phyloP scores from a whole-genome alignment of 108 stramenopile species.

The Cyclotella baltica region DNA sequence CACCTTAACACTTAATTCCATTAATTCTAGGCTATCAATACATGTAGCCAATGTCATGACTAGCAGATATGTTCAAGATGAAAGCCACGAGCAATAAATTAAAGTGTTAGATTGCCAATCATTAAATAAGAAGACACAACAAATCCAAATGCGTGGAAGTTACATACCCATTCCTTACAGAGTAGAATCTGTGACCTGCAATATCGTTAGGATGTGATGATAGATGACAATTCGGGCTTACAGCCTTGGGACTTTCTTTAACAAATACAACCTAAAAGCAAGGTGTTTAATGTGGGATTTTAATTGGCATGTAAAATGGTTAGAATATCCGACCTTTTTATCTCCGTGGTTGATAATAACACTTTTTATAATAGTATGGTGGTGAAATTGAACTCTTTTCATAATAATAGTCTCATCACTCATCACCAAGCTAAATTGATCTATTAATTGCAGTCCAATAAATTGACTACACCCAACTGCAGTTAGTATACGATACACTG shows the following conservation, averaged over 20 bases:
- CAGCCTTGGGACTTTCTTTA: constrained; percentile 48
- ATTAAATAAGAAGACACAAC: background rate
- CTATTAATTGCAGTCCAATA: constrained; percentile 66
- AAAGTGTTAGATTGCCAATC: background rate
- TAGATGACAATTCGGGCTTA: constrained; percentile 50
- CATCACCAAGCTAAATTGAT: constrained; percentile 29
- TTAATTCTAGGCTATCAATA: constrained; percentile 25
- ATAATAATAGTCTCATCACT: constrained; percentile 43
- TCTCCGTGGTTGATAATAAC: constrained; percentile 54
- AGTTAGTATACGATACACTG: constrained; percentile 61
- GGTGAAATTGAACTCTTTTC: constrained; percentile 72
- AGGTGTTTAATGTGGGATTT: no score
- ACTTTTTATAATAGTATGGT: constrained; percentile 70
- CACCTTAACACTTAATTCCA: constrained; percentile 49
- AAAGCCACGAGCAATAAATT: background rate
- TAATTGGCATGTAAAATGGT: no score
- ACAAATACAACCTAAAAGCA: constrained; percentile 18
- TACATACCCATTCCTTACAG: constrained; percentile 50
- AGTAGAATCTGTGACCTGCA: constrained; percentile 33
- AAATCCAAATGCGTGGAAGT: background rate
- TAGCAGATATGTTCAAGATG: constrained; percentile 54
- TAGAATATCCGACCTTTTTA: no score
- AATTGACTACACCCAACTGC: constrained; percentile 35
- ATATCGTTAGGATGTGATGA: constrained; percentile 57
- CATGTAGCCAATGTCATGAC: constrained; percentile 52